Base-by-base conservation (phyloP, 345 rosid species). In the Turritis glabra region DNA sequence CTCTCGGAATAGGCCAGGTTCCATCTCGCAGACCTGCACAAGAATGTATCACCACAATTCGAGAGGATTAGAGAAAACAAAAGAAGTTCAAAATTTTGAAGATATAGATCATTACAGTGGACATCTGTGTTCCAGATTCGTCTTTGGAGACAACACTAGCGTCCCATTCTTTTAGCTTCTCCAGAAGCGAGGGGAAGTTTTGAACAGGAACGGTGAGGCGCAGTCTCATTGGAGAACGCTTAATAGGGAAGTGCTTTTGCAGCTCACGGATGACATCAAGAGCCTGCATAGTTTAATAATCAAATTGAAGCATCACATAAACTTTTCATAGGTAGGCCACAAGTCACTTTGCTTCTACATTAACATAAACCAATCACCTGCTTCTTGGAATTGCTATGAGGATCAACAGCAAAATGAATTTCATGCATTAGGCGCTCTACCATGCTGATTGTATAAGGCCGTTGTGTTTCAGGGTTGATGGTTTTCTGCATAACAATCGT, bases 401-500 rank as follows among this genome's bases (percentile, higher is more conserved):
- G 94, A 43, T 95, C 99, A 76, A 92, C 87, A 72, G 98, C 97
- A 38, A 95, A 90, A 81, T 95, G 99, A 69, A 83, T 89, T 43
- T 95, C 98, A 64, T 92, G 99, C 98, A 92, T 92, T 13, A 92
- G 82, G 1, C 99, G 87, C 80, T 90, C 96, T 40, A 95, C 85
- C 98, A 95, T 92, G 71, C 88, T 89, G 59, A 95, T 95, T 4
- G 99, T 95, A 69, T 95, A 95, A 75, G 99, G 99, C 12, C 89
- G 88, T 60, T 82, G 92, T 2, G 97, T 95, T 70, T 92, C 98
- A n/a, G 97, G 81, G 83, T 95, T 95, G 66, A 92, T 75, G 1
- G 99, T 92, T 81, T 91, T 95, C 85, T 95, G 94, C 99, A 95
- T 89, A 58, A 95, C 91, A 75, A 92, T 92, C 0, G 97, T 89